Evolutionary conservation across 2,329 filamentous ascomycete genomes (phyloP).

Genomic region (Neobulgaria alba): DNA sequence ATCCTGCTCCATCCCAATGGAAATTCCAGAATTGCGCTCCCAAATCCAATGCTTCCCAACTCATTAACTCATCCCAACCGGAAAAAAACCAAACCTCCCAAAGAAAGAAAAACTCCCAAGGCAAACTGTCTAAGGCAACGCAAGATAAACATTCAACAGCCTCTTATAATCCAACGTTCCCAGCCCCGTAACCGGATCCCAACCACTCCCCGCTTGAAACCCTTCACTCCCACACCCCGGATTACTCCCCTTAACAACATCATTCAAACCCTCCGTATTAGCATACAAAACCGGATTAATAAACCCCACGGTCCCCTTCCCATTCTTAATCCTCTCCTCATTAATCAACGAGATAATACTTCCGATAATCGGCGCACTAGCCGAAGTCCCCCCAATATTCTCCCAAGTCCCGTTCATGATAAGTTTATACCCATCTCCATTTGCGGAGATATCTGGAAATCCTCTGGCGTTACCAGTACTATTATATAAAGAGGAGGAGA

Average conservation of each 20-base stretch:
- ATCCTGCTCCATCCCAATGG: no score
- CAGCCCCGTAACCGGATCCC: conserved; percentile 28
- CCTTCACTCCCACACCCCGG: conserved; percentile 26
- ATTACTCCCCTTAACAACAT: conserved; percentile 24
- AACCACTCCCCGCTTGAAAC: conserved; percentile 22
- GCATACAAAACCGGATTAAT: conserved; percentile 28
- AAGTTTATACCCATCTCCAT: conserved; percentile 15
- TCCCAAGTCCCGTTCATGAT: conserved; percentile 13
- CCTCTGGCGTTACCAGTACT: conserved; percentile 18
- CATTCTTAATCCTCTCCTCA: conserved; percentile 28
- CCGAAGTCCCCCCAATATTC: conserved; percentile 19
- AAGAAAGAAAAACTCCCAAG: no score
- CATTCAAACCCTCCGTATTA: conserved; percentile 21
- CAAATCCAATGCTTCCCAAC: no score
- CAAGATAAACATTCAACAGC: conserved; percentile 9
- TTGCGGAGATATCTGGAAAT: conserved; percentile 22
- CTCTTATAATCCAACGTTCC: conserved; percentile 11
- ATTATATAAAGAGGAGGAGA: conserved; percentile 14
- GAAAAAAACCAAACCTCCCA: no score
- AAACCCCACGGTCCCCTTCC: conserved; percentile 30
- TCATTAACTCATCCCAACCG: no score
- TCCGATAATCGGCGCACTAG: conserved; percentile 46
- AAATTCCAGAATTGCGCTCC: no score
- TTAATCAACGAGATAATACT: conserved; percentile 40
- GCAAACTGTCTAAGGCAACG: no score